Base-by-base conservation (phyloP, 805 yeast species). In the Metschnikowia matae region DNA sequence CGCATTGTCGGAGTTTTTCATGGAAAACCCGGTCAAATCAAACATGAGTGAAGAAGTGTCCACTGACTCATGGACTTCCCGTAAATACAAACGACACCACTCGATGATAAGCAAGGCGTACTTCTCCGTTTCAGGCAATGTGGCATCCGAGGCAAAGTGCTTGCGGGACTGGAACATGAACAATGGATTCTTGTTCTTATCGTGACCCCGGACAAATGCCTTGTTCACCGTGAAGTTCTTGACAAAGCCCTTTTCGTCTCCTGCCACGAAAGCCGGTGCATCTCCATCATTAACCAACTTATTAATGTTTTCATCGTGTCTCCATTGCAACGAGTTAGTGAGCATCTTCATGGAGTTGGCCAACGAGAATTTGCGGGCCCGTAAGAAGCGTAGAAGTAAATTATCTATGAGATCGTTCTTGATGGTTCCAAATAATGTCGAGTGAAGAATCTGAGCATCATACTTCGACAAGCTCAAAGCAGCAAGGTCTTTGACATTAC, bases 1-100 rank as follows among this genome's bases (percentile, higher is more conserved):
- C 3, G 81, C 77, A 63, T 89, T 89, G 70, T 94, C 99, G 87
- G 96, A 94, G 66, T 92, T 94, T 52, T 90, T 79, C 75, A 90
- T 80, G 6, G 95, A 80, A 64, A 94, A 94, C 4, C 85, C 96
- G 11, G 87, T 75, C 62, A 94, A 72, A 65, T 94, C 99, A 65
- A 94, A 94, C 33, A 94, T 68, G 48, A 94, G 82, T 2, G 94
- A 83, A 43, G 89, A 90, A 11, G 85, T 83, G 64, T 89, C 97
- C 34, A 81, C 78, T 2, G 89, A 87, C 54, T 85, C 92, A 54
- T 73, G 79, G 17, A 66, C 66, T 32, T 72, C 77, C 34, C 66
- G 58, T 56, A 91, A 71, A 54, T 85, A 78, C 54, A 92, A 69
- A 14, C 60, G 48, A 36, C 60, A 56, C 61, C 84, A 80, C 69